A percentile compares a stretch with the other conserved stretches of the same genome.
These are phyloP conservation scores for Castanopsis chinensis DNA, from an alignment of 306 rosid genomes.

Conservation along the genomic window DNA sequence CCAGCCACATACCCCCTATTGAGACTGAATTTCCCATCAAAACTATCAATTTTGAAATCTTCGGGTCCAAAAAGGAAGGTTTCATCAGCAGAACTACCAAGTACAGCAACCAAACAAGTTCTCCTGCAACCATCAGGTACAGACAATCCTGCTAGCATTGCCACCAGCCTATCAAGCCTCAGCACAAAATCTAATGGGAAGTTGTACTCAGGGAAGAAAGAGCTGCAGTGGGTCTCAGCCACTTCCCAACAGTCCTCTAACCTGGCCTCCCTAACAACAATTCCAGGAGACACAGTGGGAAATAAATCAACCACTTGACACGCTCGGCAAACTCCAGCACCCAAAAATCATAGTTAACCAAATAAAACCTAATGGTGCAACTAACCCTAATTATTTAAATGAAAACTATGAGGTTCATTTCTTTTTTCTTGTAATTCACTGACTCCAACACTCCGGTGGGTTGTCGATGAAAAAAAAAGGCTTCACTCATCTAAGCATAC, in stretches of 20 bases:
- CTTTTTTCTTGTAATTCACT: too few species aligned
- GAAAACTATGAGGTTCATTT: too few species aligned
- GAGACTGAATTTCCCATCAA: slow-evolving; percentile 78
- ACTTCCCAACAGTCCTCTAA: slow-evolving; percentile 98
- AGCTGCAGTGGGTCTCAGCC: slow-evolving; percentile 99
- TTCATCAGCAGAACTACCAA: slow-evolving; percentile 60
- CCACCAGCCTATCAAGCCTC: slow-evolving; percentile 83
- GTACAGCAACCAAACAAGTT: slow-evolving; percentile 83
- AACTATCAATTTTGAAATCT: slow-evolving; percentile 66
- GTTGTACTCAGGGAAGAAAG: slow-evolving; percentile 84
- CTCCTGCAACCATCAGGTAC: slow-evolving; percentile 78
- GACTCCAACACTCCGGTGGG: too few species aligned
- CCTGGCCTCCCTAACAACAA: slow-evolving; percentile 88
- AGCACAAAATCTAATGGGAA: slow-evolving; percentile 88
- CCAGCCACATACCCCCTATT: slow-evolving; percentile 90
- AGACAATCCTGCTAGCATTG: slow-evolving; percentile 80
- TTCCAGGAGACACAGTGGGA: slow-evolving; percentile 70
- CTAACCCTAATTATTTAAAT: not conserved
- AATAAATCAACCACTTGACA: slow-evolving; percentile 83
- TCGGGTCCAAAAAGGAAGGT: slow-evolving; percentile 57
- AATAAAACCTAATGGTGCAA: slow-evolving; percentile 1
- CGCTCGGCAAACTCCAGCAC: slow-evolving; percentile 77
- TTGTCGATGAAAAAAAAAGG: too few species aligned
- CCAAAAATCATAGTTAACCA: slow-evolving; percentile 29
- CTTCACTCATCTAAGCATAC: too few species aligned